phyloP scores from a whole-genome alignment of 805 yeast species.

The Candida easanensis region DNA sequence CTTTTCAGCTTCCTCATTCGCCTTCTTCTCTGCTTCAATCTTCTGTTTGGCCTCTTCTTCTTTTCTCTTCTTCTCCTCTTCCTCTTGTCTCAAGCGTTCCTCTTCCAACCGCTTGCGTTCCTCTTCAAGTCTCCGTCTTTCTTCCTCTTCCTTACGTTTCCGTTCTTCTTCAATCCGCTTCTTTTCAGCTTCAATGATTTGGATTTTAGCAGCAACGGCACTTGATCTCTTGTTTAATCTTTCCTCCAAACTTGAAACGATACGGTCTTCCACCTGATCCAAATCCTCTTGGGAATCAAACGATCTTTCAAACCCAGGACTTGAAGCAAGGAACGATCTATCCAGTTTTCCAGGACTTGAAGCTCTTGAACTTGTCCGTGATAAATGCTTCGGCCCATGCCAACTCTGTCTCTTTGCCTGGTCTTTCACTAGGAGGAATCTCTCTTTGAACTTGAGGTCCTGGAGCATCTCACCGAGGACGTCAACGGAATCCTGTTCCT shows the following conservation, averaged over 20 bases:
- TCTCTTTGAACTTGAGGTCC: slow-evolving; percentile 20
- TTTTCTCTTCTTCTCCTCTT: slow-evolving; percentile 12
- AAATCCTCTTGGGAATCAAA: background rate
- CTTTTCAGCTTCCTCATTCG: slow-evolving; percentile 19
- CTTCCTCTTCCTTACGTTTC: slow-evolving; percentile 11
- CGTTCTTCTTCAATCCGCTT: slow-evolving; percentile 15
- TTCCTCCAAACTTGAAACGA: slow-evolving; percentile 13
- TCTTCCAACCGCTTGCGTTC: slow-evolving; percentile 12
- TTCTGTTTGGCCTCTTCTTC: slow-evolving; percentile 11
- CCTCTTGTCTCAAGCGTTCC: slow-evolving; percentile 16
- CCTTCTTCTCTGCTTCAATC: slow-evolving; percentile 19
- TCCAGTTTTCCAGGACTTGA: slow-evolving; percentile 11
- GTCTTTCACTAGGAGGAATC: slow-evolving; percentile 12
- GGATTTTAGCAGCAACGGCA: slow-evolving; percentile 16
- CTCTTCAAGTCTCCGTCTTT: slow-evolving; percentile 16
- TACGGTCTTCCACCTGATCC: slow-evolving; percentile 6
- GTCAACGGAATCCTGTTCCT: slow-evolving; percentile 7
- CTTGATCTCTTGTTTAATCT: slow-evolving; percentile 11
- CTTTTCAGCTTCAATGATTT: slow-evolving; percentile 16
- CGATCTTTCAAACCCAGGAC: background rate
- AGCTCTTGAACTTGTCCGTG: slow-evolving; percentile 7
- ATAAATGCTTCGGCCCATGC: background rate
- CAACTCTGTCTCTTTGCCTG: slow-evolving; percentile 2
- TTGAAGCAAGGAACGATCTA: slow-evolving; percentile 6
- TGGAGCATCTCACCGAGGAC: slow-evolving; percentile 17